A percentile compares a stretch with the other conserved stretches of the same genome.
phyloP scores from a whole-genome alignment of 2,329 filamentous ascomycete genomes.

The Ascochyta fabae region DNA sequence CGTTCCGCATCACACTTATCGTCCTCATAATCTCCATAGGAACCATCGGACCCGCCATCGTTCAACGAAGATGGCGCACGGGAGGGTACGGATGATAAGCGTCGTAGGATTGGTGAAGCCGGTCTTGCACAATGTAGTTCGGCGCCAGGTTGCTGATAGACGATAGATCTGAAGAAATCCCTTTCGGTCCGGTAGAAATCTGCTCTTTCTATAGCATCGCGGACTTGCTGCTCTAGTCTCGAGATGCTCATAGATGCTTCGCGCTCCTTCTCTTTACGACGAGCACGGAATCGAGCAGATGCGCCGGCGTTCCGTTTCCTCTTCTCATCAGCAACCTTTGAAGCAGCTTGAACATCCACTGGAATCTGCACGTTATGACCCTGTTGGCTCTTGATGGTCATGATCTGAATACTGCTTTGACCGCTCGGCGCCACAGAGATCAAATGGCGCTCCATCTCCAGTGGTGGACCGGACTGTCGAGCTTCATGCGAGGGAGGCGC shows the following conservation, averaged over 20 bases:
- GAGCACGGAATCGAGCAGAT: slow-evolving; percentile 79
- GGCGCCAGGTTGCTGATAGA: slow-evolving; percentile 64
- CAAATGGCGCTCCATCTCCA: slow-evolving; percentile 44
- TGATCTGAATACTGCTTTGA: slow-evolving; percentile 59
- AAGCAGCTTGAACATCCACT: slow-evolving; percentile 81
- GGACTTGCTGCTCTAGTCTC: slow-evolving; percentile 70
- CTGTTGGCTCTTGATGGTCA: slow-evolving; percentile 60
- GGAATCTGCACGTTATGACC: slow-evolving; percentile 65
- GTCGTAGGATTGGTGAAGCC: slow-evolving; percentile 50
- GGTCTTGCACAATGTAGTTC: slow-evolving; percentile 55
- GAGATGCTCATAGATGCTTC: slow-evolving; percentile 73
- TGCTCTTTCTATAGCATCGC: slow-evolving; percentile 70
- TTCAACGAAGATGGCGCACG: slow-evolving; percentile 36
- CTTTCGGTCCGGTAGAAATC: slow-evolving; percentile 78
- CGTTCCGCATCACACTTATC: slow-evolving; percentile 40
- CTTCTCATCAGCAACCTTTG: slow-evolving; percentile 83
- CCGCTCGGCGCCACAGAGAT: slow-evolving; percentile 56
- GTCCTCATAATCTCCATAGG: slow-evolving; percentile 43
- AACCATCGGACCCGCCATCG: slow-evolving; percentile 39
- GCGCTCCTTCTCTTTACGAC: slow-evolving; percentile 82
- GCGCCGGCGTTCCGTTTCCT: slow-evolving; percentile 84
- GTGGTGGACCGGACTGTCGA: neutral
- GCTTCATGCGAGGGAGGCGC: slow-evolving; percentile 9
- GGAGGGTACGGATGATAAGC: slow-evolving; percentile 39
- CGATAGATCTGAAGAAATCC: slow-evolving; percentile 66